These are phyloP conservation scores for Eremothecium sinecaudum DNA, from an alignment of 1,139 yeast genomes.

Conservation along the genomic window DNA sequence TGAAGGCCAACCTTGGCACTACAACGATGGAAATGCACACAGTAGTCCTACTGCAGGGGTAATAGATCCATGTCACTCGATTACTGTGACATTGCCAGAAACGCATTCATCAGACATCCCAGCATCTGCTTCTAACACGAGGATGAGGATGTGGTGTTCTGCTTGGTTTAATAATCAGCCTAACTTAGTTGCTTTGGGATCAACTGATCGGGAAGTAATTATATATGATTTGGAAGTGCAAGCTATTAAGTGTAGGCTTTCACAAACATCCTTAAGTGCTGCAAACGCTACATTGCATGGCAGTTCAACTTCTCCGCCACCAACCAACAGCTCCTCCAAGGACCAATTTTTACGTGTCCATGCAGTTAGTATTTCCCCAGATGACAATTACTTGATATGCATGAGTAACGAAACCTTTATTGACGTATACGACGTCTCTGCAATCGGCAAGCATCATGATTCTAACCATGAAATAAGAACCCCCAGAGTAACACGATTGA, in stretches of 20 bases:
- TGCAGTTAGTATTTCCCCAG: constrained; percentile 38
- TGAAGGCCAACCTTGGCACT: constrained; percentile 26
- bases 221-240: constrained; percentile 44
- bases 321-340: constrained; percentile 61
- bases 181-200: constrained; percentile 52
- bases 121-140: constrained; percentile 24
- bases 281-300: constrained; percentile 1
- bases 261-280: constrained; percentile 16
- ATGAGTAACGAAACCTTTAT: constrained; percentile 23
- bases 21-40: constrained; percentile 15
- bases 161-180: constrained; percentile 53
- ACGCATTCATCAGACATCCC: constrained; percentile 9
- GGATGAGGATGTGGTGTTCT: constrained; percentile 48
- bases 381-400: constrained; percentile 17
- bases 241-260: constrained; percentile 31
- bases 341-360: constrained; percentile 55
- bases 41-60: constrained; percentile 1
- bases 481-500: constrained; percentile 18
- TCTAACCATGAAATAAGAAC: constrained; percentile 9
- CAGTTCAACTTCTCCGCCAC: constrained; percentile 32
- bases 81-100: constrained; percentile 5
- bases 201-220: constrained; percentile 66
- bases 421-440: constrained; percentile 8
- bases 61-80: constrained; percentile 6
- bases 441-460: not conserved